These are phyloP conservation scores for Psilocybe tampanensis DNA, from an alignment of 768 basidiomycete genomes.

Conservation along the genomic window DNA sequence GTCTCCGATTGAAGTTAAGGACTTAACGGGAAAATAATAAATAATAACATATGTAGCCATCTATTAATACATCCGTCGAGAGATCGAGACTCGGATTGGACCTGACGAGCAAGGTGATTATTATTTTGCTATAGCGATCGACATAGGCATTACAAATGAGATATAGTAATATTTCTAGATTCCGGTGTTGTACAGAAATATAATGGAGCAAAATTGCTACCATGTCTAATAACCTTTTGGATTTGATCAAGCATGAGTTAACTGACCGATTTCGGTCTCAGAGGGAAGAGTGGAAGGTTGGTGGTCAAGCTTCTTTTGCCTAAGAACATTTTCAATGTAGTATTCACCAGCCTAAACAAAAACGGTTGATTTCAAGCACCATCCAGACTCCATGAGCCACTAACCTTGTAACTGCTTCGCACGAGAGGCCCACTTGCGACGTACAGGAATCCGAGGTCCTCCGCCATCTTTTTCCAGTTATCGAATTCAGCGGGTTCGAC, in stretches of 20 bases:
- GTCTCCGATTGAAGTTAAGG: conserved; percentile 29
- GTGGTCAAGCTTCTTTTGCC: conserved; percentile 51
- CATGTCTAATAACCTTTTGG: no score
- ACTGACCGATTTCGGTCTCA: conserved; percentile 5
- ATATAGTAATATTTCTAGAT: neutral
- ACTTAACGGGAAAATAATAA: neutral
- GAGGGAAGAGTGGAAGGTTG: conserved; percentile 32
- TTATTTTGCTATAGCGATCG: neutral
- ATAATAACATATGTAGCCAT: neutral
- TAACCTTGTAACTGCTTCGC: conserved; percentile 94
- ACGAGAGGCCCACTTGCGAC: conserved; percentile 97
- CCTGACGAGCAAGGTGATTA: neutral
- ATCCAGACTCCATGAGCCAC: conserved; percentile 17
- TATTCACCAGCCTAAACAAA: conserved; percentile 87
- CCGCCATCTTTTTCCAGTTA: conserved; percentile 86
- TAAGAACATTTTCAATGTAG: conserved; percentile 90
- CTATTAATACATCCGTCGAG: no score
- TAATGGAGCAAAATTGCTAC: no score
- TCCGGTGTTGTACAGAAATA: neutral
- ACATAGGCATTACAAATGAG: neutral
- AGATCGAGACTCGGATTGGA: neutral
- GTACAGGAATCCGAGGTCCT: conserved; percentile 94
- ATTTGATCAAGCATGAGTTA: neutral
- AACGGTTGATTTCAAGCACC: neutral
- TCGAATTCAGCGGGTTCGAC: conserved; percentile 94